A percentile compares a stretch with the other conserved stretches of the same genome.
phyloP scores from a whole-genome alignment of 1,139 yeast genomes.

The Kurtzmaniella quercitrusa region DNA sequence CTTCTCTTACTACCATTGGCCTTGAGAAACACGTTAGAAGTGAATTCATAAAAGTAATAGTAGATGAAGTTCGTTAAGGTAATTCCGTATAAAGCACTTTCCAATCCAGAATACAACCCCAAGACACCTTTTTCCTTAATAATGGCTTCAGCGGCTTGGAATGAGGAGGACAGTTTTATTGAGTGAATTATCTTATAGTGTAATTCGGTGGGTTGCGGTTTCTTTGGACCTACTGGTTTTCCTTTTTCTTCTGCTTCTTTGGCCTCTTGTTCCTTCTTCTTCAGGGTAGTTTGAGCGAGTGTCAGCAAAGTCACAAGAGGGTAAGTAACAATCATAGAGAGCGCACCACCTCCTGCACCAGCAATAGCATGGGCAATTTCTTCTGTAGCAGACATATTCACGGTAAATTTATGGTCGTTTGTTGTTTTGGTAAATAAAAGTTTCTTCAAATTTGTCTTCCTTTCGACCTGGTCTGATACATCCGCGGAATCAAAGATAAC shows the following conservation, averaged over 20 bases:
- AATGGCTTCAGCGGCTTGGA: slow-evolving; percentile 42
- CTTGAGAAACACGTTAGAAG: slow-evolving; percentile 52
- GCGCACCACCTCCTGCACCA: slow-evolving; percentile 92
- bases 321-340: slow-evolving; percentile 79
- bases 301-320: slow-evolving; percentile 84
- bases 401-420: not conserved
- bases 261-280: slow-evolving; percentile 27
- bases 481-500: slow-evolving; percentile 2
- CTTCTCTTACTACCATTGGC: slow-evolving; percentile 27
- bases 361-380: slow-evolving; percentile 82
- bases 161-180: slow-evolving; percentile 22
- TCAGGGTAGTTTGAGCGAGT: slow-evolving; percentile 67
- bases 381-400: slow-evolving; percentile 34
- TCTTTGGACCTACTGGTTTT: not conserved
- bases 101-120: slow-evolving; percentile 82
- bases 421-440: not conserved
- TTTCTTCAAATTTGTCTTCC: not conserved
- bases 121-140: slow-evolving; percentile 59
- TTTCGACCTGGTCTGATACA: not conserved
- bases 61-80: slow-evolving; percentile 83
- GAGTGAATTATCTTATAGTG: slow-evolving; percentile 18
- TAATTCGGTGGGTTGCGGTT: slow-evolving; percentile 8
- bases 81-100: slow-evolving; percentile 83
- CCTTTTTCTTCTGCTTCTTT: slow-evolving; percentile 7
- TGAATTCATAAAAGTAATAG: slow-evolving; percentile 83